A percentile compares a stretch with the other conserved stretches of the same genome.
These are phyloP conservation scores for Sechiopsis laciniata DNA, from an alignment of 306 rosid genomes.

Conservation along the genomic window DNA sequence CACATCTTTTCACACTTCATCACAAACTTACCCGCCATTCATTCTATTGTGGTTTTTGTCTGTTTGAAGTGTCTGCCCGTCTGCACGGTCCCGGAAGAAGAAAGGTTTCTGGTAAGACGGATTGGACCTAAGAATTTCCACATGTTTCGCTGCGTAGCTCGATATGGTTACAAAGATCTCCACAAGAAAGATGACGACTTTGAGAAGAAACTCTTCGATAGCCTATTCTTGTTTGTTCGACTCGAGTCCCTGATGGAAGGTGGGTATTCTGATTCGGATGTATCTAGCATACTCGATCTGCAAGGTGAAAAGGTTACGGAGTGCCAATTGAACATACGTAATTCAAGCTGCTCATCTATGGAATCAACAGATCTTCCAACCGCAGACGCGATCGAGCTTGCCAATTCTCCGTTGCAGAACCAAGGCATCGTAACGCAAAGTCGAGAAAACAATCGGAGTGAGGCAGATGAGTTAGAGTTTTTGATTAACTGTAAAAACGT, in stretches of 20 bases:
- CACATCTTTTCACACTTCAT: conserved; percentile 79
- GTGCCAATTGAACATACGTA: conserved; percentile 43
- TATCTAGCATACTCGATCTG: conserved; percentile 55
- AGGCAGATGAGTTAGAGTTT: conserved; percentile 60
- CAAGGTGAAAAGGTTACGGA: conserved; percentile 42
- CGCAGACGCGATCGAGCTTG: neutral
- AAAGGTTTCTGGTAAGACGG: conserved; percentile 79
- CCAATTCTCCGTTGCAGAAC: conserved; percentile 11
- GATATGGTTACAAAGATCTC: conserved; percentile 77
- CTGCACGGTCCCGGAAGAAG: conserved; percentile 63
- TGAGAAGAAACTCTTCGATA: conserved; percentile 83
- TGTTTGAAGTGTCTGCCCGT: conserved; percentile 81
- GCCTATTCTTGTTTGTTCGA: conserved; percentile 76
- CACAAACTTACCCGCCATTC: conserved; percentile 87
- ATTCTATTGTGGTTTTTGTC: conserved; percentile 79
- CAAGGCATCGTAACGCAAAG: conserved; percentile 33
- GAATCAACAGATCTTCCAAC: neutral
- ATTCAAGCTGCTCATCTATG: conserved; percentile 27
- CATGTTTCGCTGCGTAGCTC: conserved; percentile 77
- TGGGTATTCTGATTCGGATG: conserved; percentile 74
- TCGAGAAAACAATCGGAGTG: conserved; percentile 35
- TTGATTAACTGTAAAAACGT: conserved; percentile 67
- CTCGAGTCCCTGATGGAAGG: conserved; percentile 55
- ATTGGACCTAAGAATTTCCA: conserved; percentile 79
- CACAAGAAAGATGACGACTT: conserved; percentile 54